Conservation (phyloP, 164 flowering plant genomes). For the Dillenia suffruticosa region DNA sequence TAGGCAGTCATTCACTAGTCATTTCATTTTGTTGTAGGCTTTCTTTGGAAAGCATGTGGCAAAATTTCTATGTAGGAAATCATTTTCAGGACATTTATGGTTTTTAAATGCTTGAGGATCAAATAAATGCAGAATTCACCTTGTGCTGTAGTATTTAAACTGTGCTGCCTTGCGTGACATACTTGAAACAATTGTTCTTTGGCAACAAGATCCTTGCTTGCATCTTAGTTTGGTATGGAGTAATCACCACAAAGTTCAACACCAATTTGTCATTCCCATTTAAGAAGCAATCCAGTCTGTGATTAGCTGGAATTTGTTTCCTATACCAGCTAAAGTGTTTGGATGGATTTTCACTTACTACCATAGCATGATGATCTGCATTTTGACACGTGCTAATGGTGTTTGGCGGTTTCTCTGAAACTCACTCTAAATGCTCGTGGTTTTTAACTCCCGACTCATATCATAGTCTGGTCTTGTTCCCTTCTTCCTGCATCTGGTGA, state of each 20-base stretch:
- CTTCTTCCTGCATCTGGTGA: conserved; percentile 13
- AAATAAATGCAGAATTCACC: no score
- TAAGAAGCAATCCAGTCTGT: conserved; percentile 11
- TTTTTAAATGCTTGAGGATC: no score
- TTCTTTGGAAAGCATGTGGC: no score
- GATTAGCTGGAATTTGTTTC: conserved; percentile 23
- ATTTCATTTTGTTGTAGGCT: no score
- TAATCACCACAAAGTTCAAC: background rate
- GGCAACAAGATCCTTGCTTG: background rate
- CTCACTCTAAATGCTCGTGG: background rate
- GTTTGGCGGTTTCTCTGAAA: conserved; percentile 6
- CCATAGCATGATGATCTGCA: background rate
- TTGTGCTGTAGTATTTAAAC: no score
- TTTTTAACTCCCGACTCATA: background rate
- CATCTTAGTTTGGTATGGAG: background rate
- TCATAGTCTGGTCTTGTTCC: conserved; percentile 1
- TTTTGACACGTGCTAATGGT: conserved; percentile 2
- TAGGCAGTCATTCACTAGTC: no score
- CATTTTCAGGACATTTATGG: no score
- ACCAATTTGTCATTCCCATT: conserved; percentile 7
- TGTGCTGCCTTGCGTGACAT: no score
- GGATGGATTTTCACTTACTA: conserved; percentile 3
- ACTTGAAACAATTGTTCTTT: no score
- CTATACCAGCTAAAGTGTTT: conserved; percentile 7
- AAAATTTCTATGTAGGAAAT: no score